Conservation (phyloP, 179 eudicot species). For the Camellia oleifera region DNA sequence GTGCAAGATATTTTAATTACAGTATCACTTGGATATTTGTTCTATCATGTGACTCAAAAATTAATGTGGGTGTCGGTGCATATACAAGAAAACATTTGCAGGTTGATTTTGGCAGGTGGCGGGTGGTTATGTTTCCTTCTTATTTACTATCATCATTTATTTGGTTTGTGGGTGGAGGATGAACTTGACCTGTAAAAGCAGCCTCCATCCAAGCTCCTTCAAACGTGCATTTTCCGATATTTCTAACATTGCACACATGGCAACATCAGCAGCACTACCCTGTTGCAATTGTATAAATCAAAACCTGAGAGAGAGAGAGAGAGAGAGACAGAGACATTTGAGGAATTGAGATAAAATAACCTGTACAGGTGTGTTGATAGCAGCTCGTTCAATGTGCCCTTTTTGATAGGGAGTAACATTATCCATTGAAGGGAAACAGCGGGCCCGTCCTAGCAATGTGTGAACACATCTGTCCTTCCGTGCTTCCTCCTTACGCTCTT, state of each 20-base stretch:
- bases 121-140: too few species aligned
- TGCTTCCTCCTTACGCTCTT: conserved; percentile 69
- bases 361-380: conserved; percentile 98
- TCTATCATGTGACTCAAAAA: background rate
- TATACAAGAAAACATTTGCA: background rate
- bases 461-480: conserved; percentile 39
- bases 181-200: conserved; percentile 78
- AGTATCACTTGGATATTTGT: background rate
- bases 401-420: conserved; percentile 40
- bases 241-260: conserved; percentile 98
- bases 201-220: conserved; percentile 89
- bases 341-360: conserved; percentile 26
- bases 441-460: conserved; percentile 88
- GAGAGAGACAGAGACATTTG: background rate
- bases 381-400: conserved; percentile 95
- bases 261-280: conserved; percentile 99
- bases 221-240: conserved; percentile 62
- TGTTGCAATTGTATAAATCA: conserved; percentile 26
- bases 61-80: background rate
- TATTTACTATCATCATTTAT: too few species aligned
- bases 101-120: background rate
- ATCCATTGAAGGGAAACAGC: conserved; percentile 63
- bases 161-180: background rate
- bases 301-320: background rate
- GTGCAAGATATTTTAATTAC: background rate